phyloP scores from a whole-genome alignment of 164 flowering plant species.

The Chloranthus sessilifolius region DNA sequence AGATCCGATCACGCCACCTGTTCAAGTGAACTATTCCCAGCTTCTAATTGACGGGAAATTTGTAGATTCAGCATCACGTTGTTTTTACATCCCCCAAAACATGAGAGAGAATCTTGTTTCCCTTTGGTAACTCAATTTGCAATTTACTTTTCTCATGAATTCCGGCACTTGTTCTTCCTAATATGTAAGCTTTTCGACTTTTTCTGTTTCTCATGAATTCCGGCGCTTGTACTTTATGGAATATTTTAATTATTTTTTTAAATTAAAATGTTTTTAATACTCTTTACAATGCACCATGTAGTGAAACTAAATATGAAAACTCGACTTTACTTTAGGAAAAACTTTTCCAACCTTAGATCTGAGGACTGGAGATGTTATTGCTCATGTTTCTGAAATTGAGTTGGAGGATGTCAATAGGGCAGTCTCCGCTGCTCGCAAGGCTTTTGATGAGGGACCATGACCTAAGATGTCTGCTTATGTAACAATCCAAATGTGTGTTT shows the following conservation, averaged over 20 bases:
- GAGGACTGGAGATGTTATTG: slow-evolving; percentile 61
- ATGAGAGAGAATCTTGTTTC: not conserved
- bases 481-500: not conserved
- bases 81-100: not conserved
- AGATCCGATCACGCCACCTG: slow-evolving; percentile 45
- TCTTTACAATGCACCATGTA: no score
- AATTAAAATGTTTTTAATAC: no score
- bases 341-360: slow-evolving; percentile 64
- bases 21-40: slow-evolving; percentile 34
- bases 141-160: no score
- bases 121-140: not conserved
- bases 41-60: slow-evolving; percentile 61
- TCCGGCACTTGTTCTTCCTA: no score
- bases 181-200: no score
- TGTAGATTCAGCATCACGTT: slow-evolving; percentile 69
- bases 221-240: no score
- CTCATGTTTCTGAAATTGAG: slow-evolving; percentile 68
- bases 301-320: no score
- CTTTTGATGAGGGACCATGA: slow-evolving; percentile 79
- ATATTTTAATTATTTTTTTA: no score
- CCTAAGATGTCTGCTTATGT: slow-evolving; percentile 49
- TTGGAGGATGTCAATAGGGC: slow-evolving; percentile 58
- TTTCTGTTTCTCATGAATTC: no score
- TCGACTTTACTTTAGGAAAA: slow-evolving; percentile 45
- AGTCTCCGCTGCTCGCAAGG: slow-evolving; percentile 64